Evolutionary conservation across 768 basidiomycete species (phyloP).

Genomic region (Trametes sanguinea): DNA sequence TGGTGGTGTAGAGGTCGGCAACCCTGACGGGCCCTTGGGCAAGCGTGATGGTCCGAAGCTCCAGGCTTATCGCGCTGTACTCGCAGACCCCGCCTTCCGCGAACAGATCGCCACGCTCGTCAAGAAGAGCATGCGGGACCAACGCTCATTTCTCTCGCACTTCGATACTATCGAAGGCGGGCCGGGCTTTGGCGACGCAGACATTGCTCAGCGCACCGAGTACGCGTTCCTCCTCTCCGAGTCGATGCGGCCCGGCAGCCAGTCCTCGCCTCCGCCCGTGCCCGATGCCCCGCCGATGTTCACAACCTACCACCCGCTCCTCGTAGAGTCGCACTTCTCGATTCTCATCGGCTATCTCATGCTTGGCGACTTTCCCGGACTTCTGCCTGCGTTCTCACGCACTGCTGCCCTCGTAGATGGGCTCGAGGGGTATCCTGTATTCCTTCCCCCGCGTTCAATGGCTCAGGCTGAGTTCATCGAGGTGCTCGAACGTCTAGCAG

Average conservation of each 20-base stretch:
- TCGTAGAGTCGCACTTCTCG: conserved; percentile 85
- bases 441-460: conserved; percentile 85
- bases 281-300: conserved; percentile 60
- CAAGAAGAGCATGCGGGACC: conserved; percentile 79
- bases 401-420: conserved; percentile 74
- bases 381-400: conserved; percentile 66
- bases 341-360: conserved; percentile 74
- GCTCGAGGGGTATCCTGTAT: conserved; percentile 86
- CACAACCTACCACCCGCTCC: conserved; percentile 88
- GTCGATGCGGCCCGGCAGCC: conserved; percentile 62
- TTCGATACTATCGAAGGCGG: conserved; percentile 72
- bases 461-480: conserved; percentile 89
- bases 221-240: conserved; percentile 72
- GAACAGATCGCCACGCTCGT: conserved; percentile 62
- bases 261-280: conserved; percentile 38
- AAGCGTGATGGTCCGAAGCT: conserved; percentile 57
- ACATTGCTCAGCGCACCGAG: conserved; percentile 57
- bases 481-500: conserved; percentile 76
- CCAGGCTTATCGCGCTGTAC: conserved; percentile 59
- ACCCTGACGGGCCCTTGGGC: conserved; percentile 78
- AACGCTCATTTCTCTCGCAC: conserved; percentile 80
- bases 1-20: conserved; percentile 85
- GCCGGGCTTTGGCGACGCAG: conserved; percentile 31
- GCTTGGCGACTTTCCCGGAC: conserved; percentile 68
- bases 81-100: conserved; percentile 56